Base-by-base conservation (phyloP, 1,284 basidiomycete species). In the Austroboletus niveus region DNA sequence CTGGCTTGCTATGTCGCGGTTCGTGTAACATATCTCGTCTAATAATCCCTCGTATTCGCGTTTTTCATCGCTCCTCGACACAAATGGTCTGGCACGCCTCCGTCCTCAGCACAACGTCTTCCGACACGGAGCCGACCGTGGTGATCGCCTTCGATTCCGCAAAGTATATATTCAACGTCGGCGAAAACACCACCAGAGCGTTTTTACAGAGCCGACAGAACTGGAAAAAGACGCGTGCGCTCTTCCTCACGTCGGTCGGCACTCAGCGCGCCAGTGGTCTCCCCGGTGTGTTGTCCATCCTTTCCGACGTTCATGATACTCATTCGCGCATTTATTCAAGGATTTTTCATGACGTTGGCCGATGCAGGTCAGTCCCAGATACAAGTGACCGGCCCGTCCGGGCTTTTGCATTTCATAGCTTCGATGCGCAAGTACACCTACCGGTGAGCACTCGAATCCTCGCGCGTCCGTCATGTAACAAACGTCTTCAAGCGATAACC, bases 141-240 rank as follows among this genome's bases (percentile, higher is more conserved):
- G 71, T 89, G 54, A 71, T 94, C 52, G 76, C 81, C 6, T 92
- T 93, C 63, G 87, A 91, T 60, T 77, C 82, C 45, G 84, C 79
- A 8, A 87, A 90, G 61, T 95, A 94, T 60, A 75, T 94, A 47
- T 92, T 96, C 76, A 94, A 95, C 69, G 84, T 78, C 3, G 85
- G 89, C 6, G 93, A 96, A 66, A 90, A 88, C 50, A 86, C 87
- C 0, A 85, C 85, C 46, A 75, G 94, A 32, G 72, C 85, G 0
- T 87, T 88, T 60, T 70, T 85, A 8, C 87, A 94, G 70, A 84
- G 82, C 57, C 74, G 74, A 53, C 70, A 78, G 35, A 80, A 80
- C 42, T 82, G 87, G 76, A 81, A 77, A 60, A 84, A 80, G 51
- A 75, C 87, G 3, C 79, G 78, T 44, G 86, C 77, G 2, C 60